Evolutionary conservation across 108 stramenopile genomes (phyloP), one percentile per base, ranked within the genome.

Genomic region (Cyclotella atomus): DNA sequence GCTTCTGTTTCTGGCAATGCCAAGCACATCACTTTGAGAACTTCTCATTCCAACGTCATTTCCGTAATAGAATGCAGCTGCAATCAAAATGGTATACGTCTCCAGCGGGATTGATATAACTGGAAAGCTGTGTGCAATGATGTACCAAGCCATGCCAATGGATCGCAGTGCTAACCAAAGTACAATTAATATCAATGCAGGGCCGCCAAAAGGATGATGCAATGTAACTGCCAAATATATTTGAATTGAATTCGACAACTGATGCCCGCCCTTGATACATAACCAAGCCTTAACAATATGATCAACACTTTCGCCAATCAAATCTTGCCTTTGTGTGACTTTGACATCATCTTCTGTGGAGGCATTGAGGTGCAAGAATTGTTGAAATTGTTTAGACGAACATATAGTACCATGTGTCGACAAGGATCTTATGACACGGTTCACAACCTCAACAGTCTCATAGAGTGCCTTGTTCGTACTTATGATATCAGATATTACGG

Each of bases 1-100:
- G 47, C 4, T 49, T n/a, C 14, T n/a, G 5, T 56, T 56, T 16
- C 28, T 56, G 55, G 4, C 23, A 21, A 24, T 5, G 12, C 60
- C 60, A 41, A 21, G 21, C 23, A 61, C 6, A 41, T 41, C 21
- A 21, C 10, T 41, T 17, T 30, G 29, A 57, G 60, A 38, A 20
- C 34, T 61, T 8, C 12, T 41, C 38, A 52, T 34, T 25, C 79
- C 68, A 19, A 62, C 62, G 59, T 64, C 65, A 53, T 77, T 71
- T 16, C 81, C 81, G 52, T 56, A 61, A 54, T 68, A 82, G 41
- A 82, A 82, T 14, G 71, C 29, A 0, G 71, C 21, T 68, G 62
- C 71, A 56, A 80, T 47, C 28, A 73, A 3, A 15, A 67, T 73
- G 35, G 34, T 54, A 41, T 73, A 80, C 5, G 43, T 73, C n/a